These are phyloP conservation scores for Rhodosporidiobolus sp. DNA, from an alignment of 768 basidiomycete species.

Conservation along the genomic window DNA sequence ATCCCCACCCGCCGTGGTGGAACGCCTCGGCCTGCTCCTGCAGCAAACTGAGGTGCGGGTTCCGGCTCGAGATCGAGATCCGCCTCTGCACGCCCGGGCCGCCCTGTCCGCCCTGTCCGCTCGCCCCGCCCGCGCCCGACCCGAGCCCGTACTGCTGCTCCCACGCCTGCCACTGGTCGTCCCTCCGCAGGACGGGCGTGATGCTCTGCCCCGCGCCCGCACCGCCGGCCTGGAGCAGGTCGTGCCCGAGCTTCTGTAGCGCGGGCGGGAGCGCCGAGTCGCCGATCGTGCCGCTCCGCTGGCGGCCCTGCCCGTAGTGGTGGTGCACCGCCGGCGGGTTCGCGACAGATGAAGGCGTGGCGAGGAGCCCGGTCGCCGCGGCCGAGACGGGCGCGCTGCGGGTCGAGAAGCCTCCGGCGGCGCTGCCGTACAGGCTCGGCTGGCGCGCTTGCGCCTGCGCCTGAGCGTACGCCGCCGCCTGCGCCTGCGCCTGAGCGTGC, in stretches of 20 bases:
- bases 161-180: conserved; percentile 22
- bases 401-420: conserved; percentile 13
- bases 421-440: conserved; percentile 25
- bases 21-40: conserved; percentile 58
- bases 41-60: conserved; percentile 84
- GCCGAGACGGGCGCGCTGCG: background rate
- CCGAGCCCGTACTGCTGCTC: conserved; percentile 71
- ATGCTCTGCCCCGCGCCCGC: conserved; percentile 63
- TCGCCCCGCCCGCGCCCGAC: conserved; percentile 55
- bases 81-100: conserved; percentile 31
- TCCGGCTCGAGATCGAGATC: conserved; percentile 64
- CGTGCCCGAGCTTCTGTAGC: conserved; percentile 51
- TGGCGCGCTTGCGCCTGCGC: conserved; percentile 25
- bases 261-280: conserved; percentile 81
- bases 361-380: background rate
- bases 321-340: conserved; percentile 46
- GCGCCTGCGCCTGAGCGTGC: conserved; percentile 25
- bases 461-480: conserved; percentile 20
- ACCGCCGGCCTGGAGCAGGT: conserved; percentile 66
- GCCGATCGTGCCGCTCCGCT: conserved; percentile 87
- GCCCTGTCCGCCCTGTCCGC: too few species aligned
- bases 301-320: conserved; percentile 53
- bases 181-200: conserved; percentile 32
- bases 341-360: conserved; percentile 2
- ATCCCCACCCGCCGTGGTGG: conserved; percentile 35